Evolutionary conservation across 202 grass and related monocot species (phyloP), one percentile per base, ranked within the genome.

Genomic region (Dendrocalamus latiflorus): DNA sequence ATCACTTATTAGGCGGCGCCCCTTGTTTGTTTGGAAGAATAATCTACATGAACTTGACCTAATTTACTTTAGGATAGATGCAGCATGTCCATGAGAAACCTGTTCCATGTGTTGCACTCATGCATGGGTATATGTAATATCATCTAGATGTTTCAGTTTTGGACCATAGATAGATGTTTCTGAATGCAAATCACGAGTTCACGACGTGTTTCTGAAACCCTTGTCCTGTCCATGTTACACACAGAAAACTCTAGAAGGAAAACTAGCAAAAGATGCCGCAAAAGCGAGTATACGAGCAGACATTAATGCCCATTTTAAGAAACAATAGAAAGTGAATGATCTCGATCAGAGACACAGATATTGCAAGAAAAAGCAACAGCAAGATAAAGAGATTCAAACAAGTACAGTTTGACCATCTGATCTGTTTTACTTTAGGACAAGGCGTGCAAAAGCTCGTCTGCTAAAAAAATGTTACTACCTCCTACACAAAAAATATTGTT

Each of bases 371-470:
- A 90, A 90, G 74, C 60, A 69, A 62, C 68, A 76, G 42, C 58
- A 65, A 17, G 39, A 65, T 82, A 64, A 68, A 53, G 67, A 42
- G 49, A 50, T 65, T 73, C 34, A 56, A 90, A 74, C 74, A 79
- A 83, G 68, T 75, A 79, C 79, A 2, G 15, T 62, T 68, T 75
- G 68, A 90, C 69, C 79, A 4, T 74, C 79, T n/a, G 79, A 83
- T 83, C 54, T 30, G 18, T 66, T 33, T 68, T 6, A 38, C 74
- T 86, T 86, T 79, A 10, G 60, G 68, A 86, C 60, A 55, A 16
- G 44, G n/a, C 37, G 0, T 56, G 1, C 3, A 78, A 73, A 88
- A 21, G 39, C 42, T 25, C 26, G 26, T 51, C 18, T 65, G 17
- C 20, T 67, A 3, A 24, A 65, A 39, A 77, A 24, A 12, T 49